A percentile compares a stretch with the other conserved stretches of the same genome.
Conservation (phyloP, 2,329 filamentous ascomycete genomes). For the Pestalotiopsis sp. region DNA sequence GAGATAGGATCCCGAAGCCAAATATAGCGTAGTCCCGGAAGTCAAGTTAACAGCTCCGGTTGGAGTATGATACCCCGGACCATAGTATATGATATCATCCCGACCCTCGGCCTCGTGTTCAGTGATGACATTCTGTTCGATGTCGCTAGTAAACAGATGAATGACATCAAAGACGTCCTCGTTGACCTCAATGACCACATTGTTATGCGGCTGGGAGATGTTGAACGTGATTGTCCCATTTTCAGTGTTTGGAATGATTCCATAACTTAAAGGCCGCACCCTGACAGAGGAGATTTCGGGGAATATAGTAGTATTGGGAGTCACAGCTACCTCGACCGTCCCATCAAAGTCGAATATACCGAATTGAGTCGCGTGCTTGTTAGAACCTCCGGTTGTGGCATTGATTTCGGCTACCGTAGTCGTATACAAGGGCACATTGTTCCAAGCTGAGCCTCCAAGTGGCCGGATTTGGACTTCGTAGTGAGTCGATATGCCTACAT, state of each 20-base stretch:
- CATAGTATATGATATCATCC: slow-evolving; percentile 27
- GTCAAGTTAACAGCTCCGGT: slow-evolving; percentile 17
- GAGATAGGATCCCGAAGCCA: slow-evolving; percentile 21
- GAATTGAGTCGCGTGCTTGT: slow-evolving; percentile 14
- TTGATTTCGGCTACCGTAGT: slow-evolving; percentile 16
- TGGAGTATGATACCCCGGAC: slow-evolving; percentile 25
- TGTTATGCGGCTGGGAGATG: slow-evolving; percentile 16
- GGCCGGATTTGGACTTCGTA: not conserved
- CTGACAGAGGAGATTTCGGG: not conserved
- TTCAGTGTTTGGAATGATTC: slow-evolving; percentile 11
- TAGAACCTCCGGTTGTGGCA: slow-evolving; percentile 14
- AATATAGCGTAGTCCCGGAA: slow-evolving; percentile 23
- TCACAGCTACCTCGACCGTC: slow-evolving; percentile 17
- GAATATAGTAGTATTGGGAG: not conserved
- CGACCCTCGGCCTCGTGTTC: slow-evolving; percentile 18
- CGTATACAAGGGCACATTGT: not conserved
- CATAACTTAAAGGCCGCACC: slow-evolving; percentile 20
- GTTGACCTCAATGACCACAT: slow-evolving; percentile 28
- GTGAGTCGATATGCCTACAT: not conserved
- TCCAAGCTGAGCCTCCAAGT: not conserved
- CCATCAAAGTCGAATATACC: slow-evolving; percentile 21
- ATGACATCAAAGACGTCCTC: slow-evolving; percentile 29
- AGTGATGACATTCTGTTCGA: slow-evolving; percentile 16
- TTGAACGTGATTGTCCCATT: slow-evolving; percentile 18
- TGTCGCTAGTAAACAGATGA: slow-evolving; percentile 27